Base-by-base conservation (phyloP, 306 rosid species). In the Prunus kanzakura region DNA sequence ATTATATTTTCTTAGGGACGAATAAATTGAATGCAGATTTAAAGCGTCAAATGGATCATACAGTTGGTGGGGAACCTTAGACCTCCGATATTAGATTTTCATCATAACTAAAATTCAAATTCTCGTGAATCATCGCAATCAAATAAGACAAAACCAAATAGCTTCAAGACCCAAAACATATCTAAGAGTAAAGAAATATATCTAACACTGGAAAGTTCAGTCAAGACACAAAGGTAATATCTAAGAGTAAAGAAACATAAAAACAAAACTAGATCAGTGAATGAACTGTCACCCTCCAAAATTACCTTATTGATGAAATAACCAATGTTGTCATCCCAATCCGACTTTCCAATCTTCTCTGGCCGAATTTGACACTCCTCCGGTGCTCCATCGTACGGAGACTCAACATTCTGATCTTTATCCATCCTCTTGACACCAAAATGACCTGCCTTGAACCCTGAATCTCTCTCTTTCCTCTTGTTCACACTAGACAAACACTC, bases 281-380 rank as follows among this genome's bases (percentile, higher is more conserved):
- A 27, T 1, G 6, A 41, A 62, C 67, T 15, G 18, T 25, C 22
- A 20, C 54, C 67, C 27, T 19, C 18, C 32, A 19, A 22, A 67
- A 60, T 78, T 88, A 95, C 99, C 99, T 92, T 89, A 58, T 84
- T 86, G 51, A 93, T 86, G 91, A 89, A 92, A 93, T 96, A 96
- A 81, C 78, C 77, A 79, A 96, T 66, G 61, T 86, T 87, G 66
- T 91, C 99, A 74, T 84, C 87, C 67, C 78, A 80, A 55, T 85
- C 91, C 69, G 84, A 81, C 32, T 83, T 88, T 4, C 58, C 74
- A 43, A 62, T 62, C 77, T 73, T 81, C 65, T 49, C 58, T 3
- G 81, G 43, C 64, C 7, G 85, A 76, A 11, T 67, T 64, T 62
- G 57, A 54, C 52, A 66, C 79, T 84, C 87, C 65, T 84, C 89